These are phyloP conservation scores for Crotalaria pallida DNA, from an alignment of 306 rosid genomes.

Conservation along the genomic window DNA sequence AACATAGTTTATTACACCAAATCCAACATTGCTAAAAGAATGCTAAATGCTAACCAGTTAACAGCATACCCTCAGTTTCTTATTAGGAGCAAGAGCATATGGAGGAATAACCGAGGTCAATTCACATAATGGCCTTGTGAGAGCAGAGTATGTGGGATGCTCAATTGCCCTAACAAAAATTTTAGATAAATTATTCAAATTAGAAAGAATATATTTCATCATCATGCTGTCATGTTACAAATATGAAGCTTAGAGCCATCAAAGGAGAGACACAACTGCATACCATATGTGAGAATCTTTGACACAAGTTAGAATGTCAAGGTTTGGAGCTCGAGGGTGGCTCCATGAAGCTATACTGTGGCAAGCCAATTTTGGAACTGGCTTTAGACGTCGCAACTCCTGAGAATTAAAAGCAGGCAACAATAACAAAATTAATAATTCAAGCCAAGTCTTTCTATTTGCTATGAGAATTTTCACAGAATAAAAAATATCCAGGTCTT, in stretches of 20 bases:
- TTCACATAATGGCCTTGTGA: conserved; percentile 95
- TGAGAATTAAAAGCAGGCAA: conserved; percentile 31
- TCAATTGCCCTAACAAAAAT: conserved; percentile 85
- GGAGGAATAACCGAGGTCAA: conserved; percentile 93
- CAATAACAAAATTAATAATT: background rate
- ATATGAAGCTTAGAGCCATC: conserved; percentile 15
- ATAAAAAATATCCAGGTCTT: background rate
- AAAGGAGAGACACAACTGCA: conserved; percentile 13
- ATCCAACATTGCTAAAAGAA: background rate
- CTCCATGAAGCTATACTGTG: conserved; percentile 99
- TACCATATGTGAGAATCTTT: conserved; percentile 98
- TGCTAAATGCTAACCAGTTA: conserved; percentile 15
- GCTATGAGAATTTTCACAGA: conserved; percentile 8
- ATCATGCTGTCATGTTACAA: background rate
- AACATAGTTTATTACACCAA: background rate
- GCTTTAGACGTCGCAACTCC: conserved; percentile 96
- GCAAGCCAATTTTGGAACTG: conserved; percentile 93
- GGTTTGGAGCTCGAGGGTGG: conserved; percentile 99
- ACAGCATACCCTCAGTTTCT: conserved; percentile 86
- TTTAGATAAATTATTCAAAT: background rate
- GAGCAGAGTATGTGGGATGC: conserved; percentile 97
- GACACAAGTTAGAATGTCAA: conserved; percentile 93
- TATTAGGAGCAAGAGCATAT: conserved; percentile 76
- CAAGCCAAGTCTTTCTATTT: conserved; percentile 26
- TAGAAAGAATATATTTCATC: conserved; percentile 11